Percentiles rank a stretch among this genome's conserved stretches.
Conservation (phyloP, 2,329 filamentous ascomycete species). For the Xylaria sp. region DNA sequence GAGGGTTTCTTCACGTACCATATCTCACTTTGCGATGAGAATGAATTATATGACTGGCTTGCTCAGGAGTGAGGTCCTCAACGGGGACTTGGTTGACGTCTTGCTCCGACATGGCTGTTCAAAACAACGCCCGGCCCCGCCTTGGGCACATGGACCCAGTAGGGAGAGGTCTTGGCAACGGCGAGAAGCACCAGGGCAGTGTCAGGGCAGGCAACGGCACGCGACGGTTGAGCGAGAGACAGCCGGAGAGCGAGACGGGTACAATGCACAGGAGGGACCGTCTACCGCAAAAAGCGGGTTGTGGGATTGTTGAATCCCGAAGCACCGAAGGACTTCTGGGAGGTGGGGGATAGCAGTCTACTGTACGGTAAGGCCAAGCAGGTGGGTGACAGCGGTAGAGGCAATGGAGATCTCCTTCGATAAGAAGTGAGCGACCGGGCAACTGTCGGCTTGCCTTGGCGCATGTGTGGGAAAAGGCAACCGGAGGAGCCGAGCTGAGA, state of each 20-base stretch:
- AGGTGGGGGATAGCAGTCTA: background rate
- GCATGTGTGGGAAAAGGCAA: slow-evolving; percentile 13
- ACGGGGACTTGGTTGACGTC: slow-evolving; percentile 55
- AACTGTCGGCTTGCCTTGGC: slow-evolving; percentile 22
- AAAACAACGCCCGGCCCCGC: slow-evolving; percentile 32
- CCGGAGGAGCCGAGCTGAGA: background rate
- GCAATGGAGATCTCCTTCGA: background rate
- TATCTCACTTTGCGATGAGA: slow-evolving; percentile 76
- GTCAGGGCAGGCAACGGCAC: slow-evolving; percentile 7
- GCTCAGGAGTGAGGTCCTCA: slow-evolving; percentile 70
- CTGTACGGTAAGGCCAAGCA: background rate
- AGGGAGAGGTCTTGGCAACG: slow-evolving; percentile 23
- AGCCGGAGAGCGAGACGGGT: slow-evolving; percentile 2
- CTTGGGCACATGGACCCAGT: slow-evolving; percentile 22
- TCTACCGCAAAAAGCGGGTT: slow-evolving; percentile 31
- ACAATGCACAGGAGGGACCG: slow-evolving; percentile 9
- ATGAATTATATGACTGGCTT: slow-evolving; percentile 74
- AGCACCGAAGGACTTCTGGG: slow-evolving; percentile 19
- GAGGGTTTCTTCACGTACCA: slow-evolving; percentile 58
- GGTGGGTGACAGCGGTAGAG: background rate
- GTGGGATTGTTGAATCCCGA: slow-evolving; percentile 26
- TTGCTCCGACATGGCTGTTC: slow-evolving; percentile 46
- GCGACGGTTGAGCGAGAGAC: slow-evolving; percentile 8
- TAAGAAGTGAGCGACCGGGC: background rate
- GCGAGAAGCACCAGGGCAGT: slow-evolving; percentile 13